These are phyloP conservation scores for Voacanga thouarsii DNA, from an alignment of 257 asterid genomes.

Conservation along the genomic window DNA sequence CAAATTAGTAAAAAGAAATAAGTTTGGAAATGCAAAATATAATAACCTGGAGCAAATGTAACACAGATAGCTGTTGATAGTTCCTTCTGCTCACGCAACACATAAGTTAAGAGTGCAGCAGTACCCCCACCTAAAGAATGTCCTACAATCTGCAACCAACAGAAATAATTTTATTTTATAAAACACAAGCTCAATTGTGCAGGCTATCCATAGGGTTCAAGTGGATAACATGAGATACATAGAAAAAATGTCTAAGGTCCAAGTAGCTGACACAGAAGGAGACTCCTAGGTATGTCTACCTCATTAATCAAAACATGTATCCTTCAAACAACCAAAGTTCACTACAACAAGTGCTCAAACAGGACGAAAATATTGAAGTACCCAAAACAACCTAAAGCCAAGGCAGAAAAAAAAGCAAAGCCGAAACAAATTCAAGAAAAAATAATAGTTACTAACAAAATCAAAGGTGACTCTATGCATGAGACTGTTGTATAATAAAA, in stretches of 20 bases:
- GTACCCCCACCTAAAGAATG: constrained; percentile 99
- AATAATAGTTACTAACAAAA: background rate
- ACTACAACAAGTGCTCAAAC: background rate
- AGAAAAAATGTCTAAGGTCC: background rate
- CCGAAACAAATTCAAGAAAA: background rate
- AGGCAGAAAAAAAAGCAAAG: background rate
- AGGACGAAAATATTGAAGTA: background rate
- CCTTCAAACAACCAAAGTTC: background rate
- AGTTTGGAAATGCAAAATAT: constrained; percentile 5
- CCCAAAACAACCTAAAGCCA: background rate
- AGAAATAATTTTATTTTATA: constrained; percentile 10
- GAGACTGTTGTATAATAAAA: background rate
- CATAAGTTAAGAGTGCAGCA: constrained; percentile 79
- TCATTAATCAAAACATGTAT: background rate
- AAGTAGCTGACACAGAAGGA: background rate
- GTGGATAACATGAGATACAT: background rate
- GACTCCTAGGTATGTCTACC: background rate
- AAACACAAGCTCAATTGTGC: background rate
- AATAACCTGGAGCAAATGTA: constrained; percentile 94
- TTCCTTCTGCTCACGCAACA: constrained; percentile 86
- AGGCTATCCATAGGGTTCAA: background rate
- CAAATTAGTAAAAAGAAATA: background rate
- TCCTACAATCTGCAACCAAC: constrained; percentile 65
- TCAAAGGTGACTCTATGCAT: background rate
- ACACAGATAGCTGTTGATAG: constrained; percentile 76